Percentiles rank a stretch among this genome's conserved stretches.
These are phyloP conservation scores for Ochetophila trinervis DNA, from an alignment of 306 rosid species.

Conservation along the genomic window DNA sequence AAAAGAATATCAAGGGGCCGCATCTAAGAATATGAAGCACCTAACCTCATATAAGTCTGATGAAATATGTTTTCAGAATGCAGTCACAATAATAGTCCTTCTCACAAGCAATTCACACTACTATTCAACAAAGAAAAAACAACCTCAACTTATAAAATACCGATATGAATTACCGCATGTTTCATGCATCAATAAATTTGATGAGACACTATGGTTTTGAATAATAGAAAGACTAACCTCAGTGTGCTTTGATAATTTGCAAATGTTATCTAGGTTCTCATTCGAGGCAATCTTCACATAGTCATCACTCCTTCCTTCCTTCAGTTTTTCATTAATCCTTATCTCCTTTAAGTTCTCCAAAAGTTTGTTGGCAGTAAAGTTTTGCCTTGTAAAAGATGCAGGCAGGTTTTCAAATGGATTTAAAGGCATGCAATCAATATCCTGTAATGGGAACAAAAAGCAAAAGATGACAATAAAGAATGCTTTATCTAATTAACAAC, in stretches of 20 bases:
- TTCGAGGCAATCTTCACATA: constrained; percentile 33
- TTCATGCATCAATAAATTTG: not conserved
- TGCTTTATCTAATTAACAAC: not conserved
- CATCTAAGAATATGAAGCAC: too few species aligned
- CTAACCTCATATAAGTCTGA: too few species aligned
- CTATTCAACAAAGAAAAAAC: not conserved
- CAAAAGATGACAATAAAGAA: not conserved
- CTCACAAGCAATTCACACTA: not conserved
- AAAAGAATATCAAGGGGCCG: too few species aligned
- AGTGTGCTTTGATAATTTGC: constrained; percentile 50
- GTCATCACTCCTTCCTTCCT: constrained; percentile 48
- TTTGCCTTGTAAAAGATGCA: constrained; percentile 51
- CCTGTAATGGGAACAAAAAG: constrained; percentile 45
- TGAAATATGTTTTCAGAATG: not conserved
- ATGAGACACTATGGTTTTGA: not conserved
- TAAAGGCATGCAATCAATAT: constrained; percentile 92
- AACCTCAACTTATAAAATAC: not conserved
- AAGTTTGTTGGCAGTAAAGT: constrained; percentile 31
- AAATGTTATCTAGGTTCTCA: constrained; percentile 40
- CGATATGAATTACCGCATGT: not conserved
- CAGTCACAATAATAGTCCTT: constrained; percentile 2
- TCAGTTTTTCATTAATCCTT: constrained; percentile 43
- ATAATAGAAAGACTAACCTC: constrained; percentile 34
- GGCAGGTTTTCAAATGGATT: constrained; percentile 76
- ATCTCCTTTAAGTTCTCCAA: constrained; percentile 47